These are phyloP conservation scores for Pleurotus tuber-regium DNA, from an alignment of 768 basidiomycete species.

Conservation along the genomic window DNA sequence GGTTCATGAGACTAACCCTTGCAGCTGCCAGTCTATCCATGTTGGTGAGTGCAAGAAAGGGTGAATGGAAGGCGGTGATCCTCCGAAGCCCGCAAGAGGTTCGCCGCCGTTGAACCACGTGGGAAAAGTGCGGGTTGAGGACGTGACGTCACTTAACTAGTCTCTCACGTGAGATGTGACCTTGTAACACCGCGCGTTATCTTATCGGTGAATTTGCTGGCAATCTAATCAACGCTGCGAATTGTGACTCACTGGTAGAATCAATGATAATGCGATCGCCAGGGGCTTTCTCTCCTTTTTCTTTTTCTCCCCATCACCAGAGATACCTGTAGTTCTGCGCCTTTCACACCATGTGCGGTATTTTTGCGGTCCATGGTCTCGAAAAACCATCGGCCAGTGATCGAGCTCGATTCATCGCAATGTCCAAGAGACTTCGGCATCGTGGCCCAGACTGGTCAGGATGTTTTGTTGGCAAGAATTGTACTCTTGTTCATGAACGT, in stretches of 20 bases:
- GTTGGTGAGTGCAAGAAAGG: background rate
- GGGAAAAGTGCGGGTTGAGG: background rate
- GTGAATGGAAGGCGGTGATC: background rate
- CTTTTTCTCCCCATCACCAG: background rate
- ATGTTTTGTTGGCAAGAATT: slow-evolving; percentile 80
- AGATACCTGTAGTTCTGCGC: background rate
- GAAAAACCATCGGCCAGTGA: slow-evolving; percentile 67
- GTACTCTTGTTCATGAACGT: slow-evolving; percentile 90
- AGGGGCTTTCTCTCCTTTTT: background rate
- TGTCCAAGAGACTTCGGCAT: slow-evolving; percentile 88
- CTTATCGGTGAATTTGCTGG: background rate
- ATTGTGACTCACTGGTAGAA: background rate
- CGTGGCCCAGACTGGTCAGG: slow-evolving; percentile 99
- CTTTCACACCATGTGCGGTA: slow-evolving; percentile 77
- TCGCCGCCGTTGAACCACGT: no score
- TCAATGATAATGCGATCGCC: background rate
- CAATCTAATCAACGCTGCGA: background rate
- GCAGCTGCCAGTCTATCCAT: slow-evolving; percentile 12
- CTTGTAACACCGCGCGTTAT: no score
- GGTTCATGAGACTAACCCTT: slow-evolving; percentile 1
- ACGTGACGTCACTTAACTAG: no score
- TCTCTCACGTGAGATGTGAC: no score
- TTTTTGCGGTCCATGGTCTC: slow-evolving; percentile 81
- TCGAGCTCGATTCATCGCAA: slow-evolving; percentile 73
- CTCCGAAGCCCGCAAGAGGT: background rate